Base-by-base conservation (phyloP, 2,329 filamentous ascomycete genomes). In the Graphiopsis chlorocephala region DNA sequence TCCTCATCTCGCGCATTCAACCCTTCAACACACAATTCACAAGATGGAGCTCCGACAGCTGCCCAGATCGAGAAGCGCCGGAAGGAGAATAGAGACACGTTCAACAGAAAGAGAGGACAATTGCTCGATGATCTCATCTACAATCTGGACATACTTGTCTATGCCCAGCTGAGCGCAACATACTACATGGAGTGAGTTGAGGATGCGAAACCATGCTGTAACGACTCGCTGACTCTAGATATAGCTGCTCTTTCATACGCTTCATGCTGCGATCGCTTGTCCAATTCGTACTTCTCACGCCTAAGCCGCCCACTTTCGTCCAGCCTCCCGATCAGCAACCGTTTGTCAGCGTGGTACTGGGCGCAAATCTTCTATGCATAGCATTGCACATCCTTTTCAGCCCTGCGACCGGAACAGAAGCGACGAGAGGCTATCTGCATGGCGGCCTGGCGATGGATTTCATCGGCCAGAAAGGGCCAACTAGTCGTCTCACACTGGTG, bases 401-500 rank as follows among this genome's bases (percentile, higher is more conserved):
- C 28, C 74, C 76, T 7, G 81, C 81, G 1, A 71, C 77, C 3
- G 81, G 79, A 2, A 80, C 80, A 29, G 81, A 83, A 68, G 78
- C 78, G 23, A 82, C 81, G 5, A 71, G 81, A 68, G 81, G 80
- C 31, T 88, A 88, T 72, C 76, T 88, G 14, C 85, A 88, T 71
- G 86, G 87, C 6, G 85, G 87, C 2, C 68, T 88, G 58, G 81
- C 87, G 68, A 86, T 89, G 71, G 86, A 89, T 74, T 88, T 89
- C 71, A 84, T 89, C 61, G 86, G 87, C 17, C 85, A 88, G 73
- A 80, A 83, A 68, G 84, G 82, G 2, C 85, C 86, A 2, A 81
- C 83, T 3, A 82, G 84, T 61, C 84, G 83, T 71, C 73, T 82
- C 56, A 80, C 81, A 67, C 78, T 89, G 14, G 70, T 85, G 4